phyloP scores from a whole-genome alignment of 2,329 filamentous ascomycete genomes.

The Plenodomus tracheiphilus region DNA sequence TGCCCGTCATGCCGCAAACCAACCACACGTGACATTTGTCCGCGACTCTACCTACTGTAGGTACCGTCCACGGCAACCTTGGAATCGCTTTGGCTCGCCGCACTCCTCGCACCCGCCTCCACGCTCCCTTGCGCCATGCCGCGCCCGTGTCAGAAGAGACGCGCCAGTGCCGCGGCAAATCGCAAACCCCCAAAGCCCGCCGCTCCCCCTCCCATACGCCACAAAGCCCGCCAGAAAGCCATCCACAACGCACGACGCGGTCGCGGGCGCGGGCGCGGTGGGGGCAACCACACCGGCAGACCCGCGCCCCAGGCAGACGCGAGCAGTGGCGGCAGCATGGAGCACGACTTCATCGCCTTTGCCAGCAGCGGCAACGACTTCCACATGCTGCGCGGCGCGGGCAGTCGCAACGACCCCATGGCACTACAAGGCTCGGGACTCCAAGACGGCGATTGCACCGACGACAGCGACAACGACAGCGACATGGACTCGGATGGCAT shows the following conservation, averaged over 20 bases:
- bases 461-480: constrained; percentile 1
- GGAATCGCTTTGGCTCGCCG: too few species aligned
- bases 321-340: constrained; percentile 4
- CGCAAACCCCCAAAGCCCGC: constrained; percentile 18
- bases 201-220: constrained; percentile 17
- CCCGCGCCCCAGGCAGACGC: constrained; percentile 6
- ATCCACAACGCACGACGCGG: constrained; percentile 20
- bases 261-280: constrained; percentile 8
- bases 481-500: constrained; percentile 3
- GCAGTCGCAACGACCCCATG: constrained; percentile 14
- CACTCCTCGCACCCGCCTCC: background rate
- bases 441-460: constrained; percentile 16
- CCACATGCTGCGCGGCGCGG: constrained; percentile 15
- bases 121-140: constrained; percentile 15
- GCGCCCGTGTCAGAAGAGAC: constrained; percentile 31
- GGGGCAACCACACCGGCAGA: constrained; percentile 10
- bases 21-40: too few species aligned
- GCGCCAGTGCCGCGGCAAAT: constrained; percentile 26
- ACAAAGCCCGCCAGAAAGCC: constrained; percentile 24
- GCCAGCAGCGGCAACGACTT: constrained; percentile 19
- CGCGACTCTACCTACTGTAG: too few species aligned
- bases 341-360: constrained; percentile 17
- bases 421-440: constrained; percentile 12
- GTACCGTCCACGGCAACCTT: too few species aligned
- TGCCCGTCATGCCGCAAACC: background rate